A percentile compares a stretch with the other conserved stretches of the same genome.
These are phyloP conservation scores for Teratosphaeria epicoccoides DNA, from an alignment of 2,329 filamentous ascomycete genomes.

Conservation along the genomic window DNA sequence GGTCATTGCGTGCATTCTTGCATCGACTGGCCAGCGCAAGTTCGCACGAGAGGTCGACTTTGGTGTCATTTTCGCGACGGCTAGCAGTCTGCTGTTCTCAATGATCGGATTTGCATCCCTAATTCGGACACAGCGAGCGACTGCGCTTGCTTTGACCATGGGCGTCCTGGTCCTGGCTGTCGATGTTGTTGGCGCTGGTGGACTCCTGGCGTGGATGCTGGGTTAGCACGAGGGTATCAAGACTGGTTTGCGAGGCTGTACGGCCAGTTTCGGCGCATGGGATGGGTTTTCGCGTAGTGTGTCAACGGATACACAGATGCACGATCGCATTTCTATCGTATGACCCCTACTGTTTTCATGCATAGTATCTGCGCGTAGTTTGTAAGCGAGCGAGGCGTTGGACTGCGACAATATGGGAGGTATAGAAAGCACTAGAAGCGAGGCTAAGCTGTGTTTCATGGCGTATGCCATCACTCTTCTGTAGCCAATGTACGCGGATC, in stretches of 20 bases:
- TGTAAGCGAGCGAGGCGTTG: background rate
- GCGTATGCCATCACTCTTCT: no score
- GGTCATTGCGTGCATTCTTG: slow-evolving; percentile 53
- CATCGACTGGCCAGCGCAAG: slow-evolving; percentile 57
- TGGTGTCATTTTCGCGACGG: slow-evolving; percentile 58
- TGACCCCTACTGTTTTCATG: no score
- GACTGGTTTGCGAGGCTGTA: background rate
- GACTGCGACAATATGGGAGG: background rate
- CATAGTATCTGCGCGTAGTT: no score
- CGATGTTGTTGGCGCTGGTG: slow-evolving; percentile 41
- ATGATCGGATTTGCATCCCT: slow-evolving; percentile 50
- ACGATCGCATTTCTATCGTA: no score
- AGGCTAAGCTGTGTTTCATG: no score
- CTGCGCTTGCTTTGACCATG: slow-evolving; percentile 35
- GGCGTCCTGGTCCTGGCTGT: slow-evolving; percentile 36
- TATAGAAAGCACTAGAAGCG: no score
- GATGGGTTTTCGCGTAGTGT: background rate
- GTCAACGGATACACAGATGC: no score
- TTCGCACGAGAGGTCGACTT: slow-evolving; percentile 62
- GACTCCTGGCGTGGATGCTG: slow-evolving; percentile 43
- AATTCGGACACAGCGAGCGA: slow-evolving; percentile 39
- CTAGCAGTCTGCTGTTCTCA: slow-evolving; percentile 55
- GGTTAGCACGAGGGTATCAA: slow-evolving; percentile 2
- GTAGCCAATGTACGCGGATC: no score
- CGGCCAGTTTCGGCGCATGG: background rate